Base-by-base conservation (phyloP, 1,139 yeast species). In the Candida smagusa region DNA sequence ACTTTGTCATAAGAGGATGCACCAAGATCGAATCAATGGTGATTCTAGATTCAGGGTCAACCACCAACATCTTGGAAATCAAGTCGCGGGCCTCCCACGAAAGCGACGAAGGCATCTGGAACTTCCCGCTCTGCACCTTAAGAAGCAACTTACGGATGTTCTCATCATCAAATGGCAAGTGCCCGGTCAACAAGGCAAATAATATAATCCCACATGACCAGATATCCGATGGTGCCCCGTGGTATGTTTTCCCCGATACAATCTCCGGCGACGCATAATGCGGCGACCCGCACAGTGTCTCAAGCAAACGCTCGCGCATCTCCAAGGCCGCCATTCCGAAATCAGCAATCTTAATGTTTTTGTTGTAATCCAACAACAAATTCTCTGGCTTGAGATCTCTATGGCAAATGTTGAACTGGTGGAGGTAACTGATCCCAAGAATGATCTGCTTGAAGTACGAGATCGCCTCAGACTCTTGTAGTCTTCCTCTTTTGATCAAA, bases 241-340 rank as follows among this genome's bases (percentile, higher is more conserved):
- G 97, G 59, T 92, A 92, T 44, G 81, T 86, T 47, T 84, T 79
- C 33, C 98, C 98, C 8, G 96, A 87, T 3, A 92, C 97, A 48
- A 92, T 92, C 60, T 92, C 98, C 0, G 98, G 98, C 9, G 96
- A 87, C 1, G 98, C 98, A 63, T 92, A 92, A 62, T 94, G 98
- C 16, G 98, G 98, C 16, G 97, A 88, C 1, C 99, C 99, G 64
- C 99, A 92, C 24, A 95, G 84, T 1, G 98, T 92, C 59, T 92
- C 97, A 40, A 94, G 71, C 55, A 92, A 66, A 52, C 85, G 78
- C 50, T 84, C 95, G 40, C 79, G 77, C 29, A 95, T 83, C 60
- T 92, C 98, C 34, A 92, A 68, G 2, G 98, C 98, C n/a, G 99
- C 98, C 98, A 92, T 94, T 29, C 99, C 99, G 59, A 92, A 92